These are phyloP conservation scores for Yamadazyma sp. DNA, from an alignment of 1,139 yeast genomes.

Conservation along the genomic window DNA sequence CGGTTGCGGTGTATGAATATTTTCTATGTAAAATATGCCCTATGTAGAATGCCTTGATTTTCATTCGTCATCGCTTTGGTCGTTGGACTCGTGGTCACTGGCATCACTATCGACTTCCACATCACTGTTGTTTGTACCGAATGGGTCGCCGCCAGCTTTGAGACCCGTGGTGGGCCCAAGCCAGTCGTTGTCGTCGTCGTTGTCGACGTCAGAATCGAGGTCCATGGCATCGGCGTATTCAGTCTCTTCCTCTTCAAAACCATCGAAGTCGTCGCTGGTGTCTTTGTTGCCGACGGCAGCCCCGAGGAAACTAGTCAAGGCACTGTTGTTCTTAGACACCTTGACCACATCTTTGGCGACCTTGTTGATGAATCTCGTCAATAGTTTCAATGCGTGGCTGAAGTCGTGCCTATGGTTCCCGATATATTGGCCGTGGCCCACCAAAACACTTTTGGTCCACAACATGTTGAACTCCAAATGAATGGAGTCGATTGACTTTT, in stretches of 20 bases:
- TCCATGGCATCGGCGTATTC: slow-evolving; percentile 10
- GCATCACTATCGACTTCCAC: no score
- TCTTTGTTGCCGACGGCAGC: slow-evolving; percentile 22
- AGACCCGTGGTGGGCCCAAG: slow-evolving; percentile 18
- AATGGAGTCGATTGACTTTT: slow-evolving; percentile 67
- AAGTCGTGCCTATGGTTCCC: slow-evolving; percentile 63
- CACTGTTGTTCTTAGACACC: slow-evolving; percentile 55
- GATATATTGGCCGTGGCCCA: slow-evolving; percentile 78
- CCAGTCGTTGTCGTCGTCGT: slow-evolving; percentile 15
- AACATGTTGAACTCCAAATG: slow-evolving; percentile 82
- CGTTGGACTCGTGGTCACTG: no score
- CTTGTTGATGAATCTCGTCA: slow-evolving; percentile 74
- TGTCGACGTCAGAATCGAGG: neutral
- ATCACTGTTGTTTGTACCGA: slow-evolving; percentile 6
- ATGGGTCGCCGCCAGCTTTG: slow-evolving; percentile 10
- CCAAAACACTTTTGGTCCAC: slow-evolving; percentile 73
- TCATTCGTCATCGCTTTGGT: no score
- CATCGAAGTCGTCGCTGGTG: slow-evolving; percentile 18
- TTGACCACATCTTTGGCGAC: slow-evolving; percentile 71
- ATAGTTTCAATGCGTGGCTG: slow-evolving; percentile 63
- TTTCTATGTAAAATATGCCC: no score
- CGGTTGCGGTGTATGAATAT: no score
- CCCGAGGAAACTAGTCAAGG: slow-evolving; percentile 45
- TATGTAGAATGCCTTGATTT: no score
- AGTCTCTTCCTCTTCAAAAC: slow-evolving; percentile 13